Base-by-base conservation (phyloP, 495 filamentous ascomycete genomes). In the Schizothecium vesticola region DNA sequence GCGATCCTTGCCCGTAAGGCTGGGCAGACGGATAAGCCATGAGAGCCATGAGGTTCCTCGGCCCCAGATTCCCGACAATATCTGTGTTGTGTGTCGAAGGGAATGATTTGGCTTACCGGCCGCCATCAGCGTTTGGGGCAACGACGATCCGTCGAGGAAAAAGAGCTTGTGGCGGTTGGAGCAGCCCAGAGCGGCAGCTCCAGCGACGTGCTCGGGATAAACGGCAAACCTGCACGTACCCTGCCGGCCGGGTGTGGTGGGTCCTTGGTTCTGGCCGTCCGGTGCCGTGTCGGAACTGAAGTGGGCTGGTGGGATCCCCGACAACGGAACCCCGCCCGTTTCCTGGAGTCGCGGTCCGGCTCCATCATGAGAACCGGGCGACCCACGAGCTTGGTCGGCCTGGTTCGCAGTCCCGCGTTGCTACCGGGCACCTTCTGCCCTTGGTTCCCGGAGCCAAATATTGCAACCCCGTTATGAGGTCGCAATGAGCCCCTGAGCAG, bases 281-380 rank as follows among this genome's bases (percentile, higher is more conserved):
- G 63, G 63, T 65, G 43, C 43, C 43, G 43, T 65, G 28, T 59
- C 58, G 24, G 58, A 59, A 59, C n/a, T 0, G 10, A 13, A 3
- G 16, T 29, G 25, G 24, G 43, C 43, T 55, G 56, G 33, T 28
- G 56, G 16, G 6, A 51, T n/a, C 19, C 7, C 43, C 43, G 43
- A n/a, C 43, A 51, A 51, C 43, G 43, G 43, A 51, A 51, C 43
- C 43, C 43, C 43, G 36, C 43, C 57, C 56, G 56, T 60, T 61
- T 66, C 24, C 65, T 66, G 56, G 65, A 66, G 65, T 51, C 57
- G 23, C 65, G 65, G 65, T 66, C 65, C 65, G 65, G 57, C 24
- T 51, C 6, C 43, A 51, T 51, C 19, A 8, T n/a, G 43, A 51
- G 43, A 51, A 51, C 43, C 63, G 24, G 63, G 22, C 63, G 24